Evolutionary conservation across 1,139 yeast genomes (phyloP), one percentile per base, ranked within the genome.

Genomic region (Nadsonia commutata): DNA sequence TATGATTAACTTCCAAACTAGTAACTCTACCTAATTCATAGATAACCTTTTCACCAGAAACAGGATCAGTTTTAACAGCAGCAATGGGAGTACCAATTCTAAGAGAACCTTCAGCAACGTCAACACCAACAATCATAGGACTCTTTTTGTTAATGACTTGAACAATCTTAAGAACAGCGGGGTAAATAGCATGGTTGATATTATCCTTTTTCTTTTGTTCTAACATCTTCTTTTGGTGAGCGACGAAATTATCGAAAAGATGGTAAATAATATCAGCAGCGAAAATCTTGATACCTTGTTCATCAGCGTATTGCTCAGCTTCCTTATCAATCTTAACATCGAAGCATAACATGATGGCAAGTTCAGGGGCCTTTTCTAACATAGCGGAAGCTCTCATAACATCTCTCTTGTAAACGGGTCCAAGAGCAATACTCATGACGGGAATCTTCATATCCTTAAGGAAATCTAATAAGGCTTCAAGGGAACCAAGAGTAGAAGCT

Each of bases 91-190:
- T 88, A 46, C 98, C 98, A 42, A 83, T 63, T 52, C 90, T 77
- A 41, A 93, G 73, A 38, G 83, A 72, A 56, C 99, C 99, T 62
- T 90, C 97, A 43, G 75, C 64, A 50, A 90, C 95, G 63, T 90
- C 99, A 49, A 90, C 97, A 76, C 99, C 99, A 60, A 90, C 83
- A 59, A 90, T 86, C 97, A 90, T 90, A 48, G 99, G 99, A 64
- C 88, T 86, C 68, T 98, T 84, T 71, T 90, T 90, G 77, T 93
- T 93, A 64, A 90, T 93, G 59, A 93, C 86, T 69, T 93, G 97
- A 53, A 90, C 67, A 19, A 96, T 90, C 66, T 84, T 84, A 67
- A 90, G 69, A 27, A 88, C 95, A 70, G 94, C 83, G 54, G 98
- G 99, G 78, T 79, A 88, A 43, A 83, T 81, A 40, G 97, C 98